Conservation (phyloP, 2,329 filamentous ascomycete genomes). For the Incumbomyces delicatus region DNA sequence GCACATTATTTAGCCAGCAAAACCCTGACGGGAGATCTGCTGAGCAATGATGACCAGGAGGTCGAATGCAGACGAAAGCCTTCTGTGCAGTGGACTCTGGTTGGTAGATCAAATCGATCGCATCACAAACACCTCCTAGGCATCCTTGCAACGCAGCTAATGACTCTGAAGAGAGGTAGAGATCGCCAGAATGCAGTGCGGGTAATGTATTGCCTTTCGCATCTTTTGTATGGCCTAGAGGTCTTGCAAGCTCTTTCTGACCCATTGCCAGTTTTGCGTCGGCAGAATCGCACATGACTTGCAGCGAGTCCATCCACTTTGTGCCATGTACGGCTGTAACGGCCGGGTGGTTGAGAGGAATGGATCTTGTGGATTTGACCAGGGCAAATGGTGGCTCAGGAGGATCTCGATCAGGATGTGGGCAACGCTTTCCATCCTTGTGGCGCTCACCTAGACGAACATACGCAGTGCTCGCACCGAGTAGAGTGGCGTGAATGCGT, state of each 20-base stretch:
- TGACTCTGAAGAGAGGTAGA: constrained; percentile 84
- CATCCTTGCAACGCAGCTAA: constrained; percentile 81
- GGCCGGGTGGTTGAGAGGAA: constrained; percentile 62
- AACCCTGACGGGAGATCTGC: constrained; percentile 84
- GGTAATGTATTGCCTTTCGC: constrained; percentile 32
- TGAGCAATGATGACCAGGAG: constrained; percentile 93
- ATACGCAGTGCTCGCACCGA: constrained; percentile 80
- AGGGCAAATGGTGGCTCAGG: constrained; percentile 68
- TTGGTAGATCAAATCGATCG: constrained; percentile 73
- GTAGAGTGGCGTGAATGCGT: constrained; percentile 69
- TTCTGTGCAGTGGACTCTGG: constrained; percentile 51
- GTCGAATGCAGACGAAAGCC: constrained; percentile 85
- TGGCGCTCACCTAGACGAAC: constrained; percentile 73
- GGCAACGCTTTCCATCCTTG: constrained; percentile 57
- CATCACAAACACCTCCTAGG: constrained; percentile 85
- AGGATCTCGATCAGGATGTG: constrained; percentile 53
- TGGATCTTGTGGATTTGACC: constrained; percentile 61
- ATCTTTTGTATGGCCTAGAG: constrained; percentile 32
- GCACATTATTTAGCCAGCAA: constrained; percentile 97
- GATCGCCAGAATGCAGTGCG: constrained; percentile 73
- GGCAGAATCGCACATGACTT: constrained; percentile 71
- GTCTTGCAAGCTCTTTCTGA: constrained; percentile 67
- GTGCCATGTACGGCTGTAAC: constrained; percentile 86
- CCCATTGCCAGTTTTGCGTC: constrained; percentile 66
- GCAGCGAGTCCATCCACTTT: constrained; percentile 89